These are phyloP conservation scores for Eucalyptus grandis DNA, from an alignment of 345 rosid species.

Conservation along the genomic window DNA sequence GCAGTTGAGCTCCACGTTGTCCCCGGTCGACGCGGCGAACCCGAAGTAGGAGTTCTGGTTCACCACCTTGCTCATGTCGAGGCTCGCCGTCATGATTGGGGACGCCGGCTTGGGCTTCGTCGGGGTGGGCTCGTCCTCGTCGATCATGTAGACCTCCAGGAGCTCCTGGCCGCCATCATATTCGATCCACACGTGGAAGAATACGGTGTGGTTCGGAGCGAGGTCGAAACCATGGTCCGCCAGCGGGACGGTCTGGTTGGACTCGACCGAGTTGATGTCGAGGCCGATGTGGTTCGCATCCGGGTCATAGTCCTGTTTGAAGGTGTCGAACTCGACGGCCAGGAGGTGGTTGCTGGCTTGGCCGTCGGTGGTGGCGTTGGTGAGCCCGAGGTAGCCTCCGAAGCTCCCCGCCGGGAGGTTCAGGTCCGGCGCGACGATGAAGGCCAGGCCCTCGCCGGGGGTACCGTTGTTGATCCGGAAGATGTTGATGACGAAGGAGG, in stretches of 20 bases:
- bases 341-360: conserved; percentile 6
- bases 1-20: conserved; percentile 29
- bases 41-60: conserved; percentile 30
- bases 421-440: conserved; percentile 14
- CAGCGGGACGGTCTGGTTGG: conserved; percentile 12
- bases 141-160: conserved; percentile 24
- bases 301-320: conserved; percentile 48
- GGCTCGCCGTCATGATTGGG: conserved; percentile 9
- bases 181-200: conserved; percentile 31
- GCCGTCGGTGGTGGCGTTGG: conserved; percentile 21
- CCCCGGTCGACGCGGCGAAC: conserved; percentile 51
- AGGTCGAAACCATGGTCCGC: conserved; percentile 13
- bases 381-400: conserved; percentile 23
- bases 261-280: conserved; percentile 26
- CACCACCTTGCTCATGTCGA: conserved; percentile 21
- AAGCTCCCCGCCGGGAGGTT: neutral
- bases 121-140: neutral
- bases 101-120: conserved; percentile 12
- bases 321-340: conserved; percentile 49
- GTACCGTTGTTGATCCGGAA: neutral
- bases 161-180: conserved; percentile 23
- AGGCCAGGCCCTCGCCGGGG: conserved; percentile 25
- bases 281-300: conserved; percentile 55
- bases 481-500: conserved; percentile 20
- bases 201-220: conserved; percentile 4